Percentiles rank a stretch among this genome's conserved stretches.
These are phyloP conservation scores for Silene noctiflora DNA, from an alignment of 179 eudicot species.

Conservation along the genomic window DNA sequence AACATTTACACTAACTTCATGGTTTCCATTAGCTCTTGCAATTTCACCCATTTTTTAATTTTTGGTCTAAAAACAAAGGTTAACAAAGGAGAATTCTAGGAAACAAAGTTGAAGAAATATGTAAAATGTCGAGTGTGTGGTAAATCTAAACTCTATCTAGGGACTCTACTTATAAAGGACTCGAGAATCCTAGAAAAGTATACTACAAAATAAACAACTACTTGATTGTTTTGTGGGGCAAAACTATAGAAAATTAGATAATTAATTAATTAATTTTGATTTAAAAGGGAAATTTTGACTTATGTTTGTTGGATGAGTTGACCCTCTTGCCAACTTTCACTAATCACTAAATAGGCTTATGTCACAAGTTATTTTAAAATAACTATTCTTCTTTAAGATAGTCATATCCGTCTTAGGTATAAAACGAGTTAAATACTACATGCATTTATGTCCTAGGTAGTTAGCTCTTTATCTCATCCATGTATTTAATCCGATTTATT, in stretches of 20 bases:
- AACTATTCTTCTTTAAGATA: not conserved
- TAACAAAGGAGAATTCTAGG: not conserved
- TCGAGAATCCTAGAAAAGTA: not conserved
- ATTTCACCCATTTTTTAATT: conserved; percentile 43
- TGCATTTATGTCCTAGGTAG: too few relatives aligned
- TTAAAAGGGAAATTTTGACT: conserved; percentile 15
- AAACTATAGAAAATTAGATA: not conserved
- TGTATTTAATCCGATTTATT: too few relatives aligned
- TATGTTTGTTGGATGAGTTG: conserved; percentile 30
- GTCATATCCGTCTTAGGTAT: too few relatives aligned
- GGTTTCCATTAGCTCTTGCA: conserved; percentile 37
- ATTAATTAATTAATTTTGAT: conserved; percentile 1
- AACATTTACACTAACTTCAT: conserved; percentile 40
- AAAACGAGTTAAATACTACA: too few relatives aligned
- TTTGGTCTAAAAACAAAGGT: not conserved
- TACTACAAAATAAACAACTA: not conserved
- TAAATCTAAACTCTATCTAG: conserved; percentile 7
- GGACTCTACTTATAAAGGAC: conserved; percentile 28
- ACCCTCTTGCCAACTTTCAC: conserved; percentile 22
- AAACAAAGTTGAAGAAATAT: not conserved
- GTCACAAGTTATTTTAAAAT: not conserved
- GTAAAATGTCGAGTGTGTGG: not conserved
- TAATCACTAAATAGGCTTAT: not conserved
- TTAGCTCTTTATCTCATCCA: too few relatives aligned
- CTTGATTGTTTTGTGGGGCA: not conserved